Percentiles rank a stretch among this genome's conserved stretches.
Conservation (phyloP, 768 basidiomycete genomes). For the Mycena capillaripes region DNA sequence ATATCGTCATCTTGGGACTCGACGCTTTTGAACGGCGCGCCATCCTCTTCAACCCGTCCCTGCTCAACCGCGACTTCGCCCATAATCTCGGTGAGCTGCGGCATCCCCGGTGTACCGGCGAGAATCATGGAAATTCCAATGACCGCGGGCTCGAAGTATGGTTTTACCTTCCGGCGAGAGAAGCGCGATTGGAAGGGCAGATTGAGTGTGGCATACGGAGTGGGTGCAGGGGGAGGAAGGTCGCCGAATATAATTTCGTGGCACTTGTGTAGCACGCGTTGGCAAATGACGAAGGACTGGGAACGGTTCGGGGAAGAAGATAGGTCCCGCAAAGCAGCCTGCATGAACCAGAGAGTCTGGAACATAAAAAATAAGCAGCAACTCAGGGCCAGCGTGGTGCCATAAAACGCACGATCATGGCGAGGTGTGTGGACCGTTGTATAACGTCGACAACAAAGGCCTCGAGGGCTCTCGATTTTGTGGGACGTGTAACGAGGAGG, state of each 20-base stretch:
- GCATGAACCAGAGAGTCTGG: conserved; percentile 99
- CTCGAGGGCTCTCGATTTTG: conserved; percentile 93
- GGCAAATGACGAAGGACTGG: conserved; percentile 90
- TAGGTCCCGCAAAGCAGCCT: conserved; percentile 92
- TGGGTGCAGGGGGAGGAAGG: conserved; percentile 72
- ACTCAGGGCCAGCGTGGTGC: conserved; percentile 31
- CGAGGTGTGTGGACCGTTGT: conserved; percentile 93
- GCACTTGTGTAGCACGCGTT: conserved; percentile 90
- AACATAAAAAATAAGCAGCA: conserved; percentile 28
- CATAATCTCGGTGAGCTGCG: conserved; percentile 76
- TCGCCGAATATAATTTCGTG: conserved; percentile 98
- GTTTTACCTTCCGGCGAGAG: conserved; percentile 75
- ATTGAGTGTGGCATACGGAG: conserved; percentile 77
- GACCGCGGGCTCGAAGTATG: conserved; percentile 79
- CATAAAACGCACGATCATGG: conserved; percentile 85
- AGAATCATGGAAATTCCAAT: conserved; percentile 89
- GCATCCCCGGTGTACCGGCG: conserved; percentile 85
- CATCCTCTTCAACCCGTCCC: conserved; percentile 81
- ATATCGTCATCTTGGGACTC: conserved; percentile 62
- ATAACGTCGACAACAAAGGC: conserved; percentile 92
- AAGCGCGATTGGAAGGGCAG: conserved; percentile 65
- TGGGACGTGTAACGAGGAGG: conserved; percentile 92
- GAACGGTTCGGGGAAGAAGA: conserved; percentile 70
- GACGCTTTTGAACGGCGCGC: conserved; percentile 61
- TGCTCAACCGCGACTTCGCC: conserved; percentile 93